Evolutionary conservation across 2,329 filamentous ascomycete species (phyloP), one percentile per base, ranked within the genome.

Genomic region (Trichophaea hybrida): DNA sequence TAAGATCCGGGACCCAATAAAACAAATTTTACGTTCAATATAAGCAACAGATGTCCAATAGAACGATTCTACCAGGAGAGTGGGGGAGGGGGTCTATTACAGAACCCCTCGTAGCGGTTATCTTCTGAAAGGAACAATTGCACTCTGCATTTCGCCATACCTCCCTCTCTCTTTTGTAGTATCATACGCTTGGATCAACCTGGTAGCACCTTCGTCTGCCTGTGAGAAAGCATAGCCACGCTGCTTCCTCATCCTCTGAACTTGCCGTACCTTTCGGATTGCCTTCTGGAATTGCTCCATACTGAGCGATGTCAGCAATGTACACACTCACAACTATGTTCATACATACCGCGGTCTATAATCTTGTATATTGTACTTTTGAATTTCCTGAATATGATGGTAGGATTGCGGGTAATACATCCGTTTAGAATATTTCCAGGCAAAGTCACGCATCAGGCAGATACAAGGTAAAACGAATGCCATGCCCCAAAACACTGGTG

Each of bases 251-350:
- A 97, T 98, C 65, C 93, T 86, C 75, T 97, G 93, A 44, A 97
- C 93, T 74, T 98, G 93, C 55, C 93, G 83, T 57, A 98, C 93
- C 75, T 98, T 98, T 69, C 93, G 86, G 70, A 98, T 97, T 24
- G 93, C 93, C 75, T 98, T 98, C 75, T 98, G 93, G 78, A 98
- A 98, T 74, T 98, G 93, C 71, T 98, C 93, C 93, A 98, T 98
- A 70, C 87, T 91, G 64, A 49, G 65, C 54, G 15, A 58, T 33
- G 12, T 60, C 43, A 61, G 40, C 51, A 34, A 43, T 44, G 55
- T 43, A 48, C 43, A 60, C 58, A 33, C 44, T 35, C 43, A 59
- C 69, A 33, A 70, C 32, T 5, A 54, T 54, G 55, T 33, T 33
- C 57, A 35, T 55, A 76, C 79, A 67, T 80, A 90, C 87, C 93